Evolutionary conservation across 208 protist genomes (phyloP), one percentile per base, ranked within the genome.

Genomic region (Trypanosoma brucei): DNA sequence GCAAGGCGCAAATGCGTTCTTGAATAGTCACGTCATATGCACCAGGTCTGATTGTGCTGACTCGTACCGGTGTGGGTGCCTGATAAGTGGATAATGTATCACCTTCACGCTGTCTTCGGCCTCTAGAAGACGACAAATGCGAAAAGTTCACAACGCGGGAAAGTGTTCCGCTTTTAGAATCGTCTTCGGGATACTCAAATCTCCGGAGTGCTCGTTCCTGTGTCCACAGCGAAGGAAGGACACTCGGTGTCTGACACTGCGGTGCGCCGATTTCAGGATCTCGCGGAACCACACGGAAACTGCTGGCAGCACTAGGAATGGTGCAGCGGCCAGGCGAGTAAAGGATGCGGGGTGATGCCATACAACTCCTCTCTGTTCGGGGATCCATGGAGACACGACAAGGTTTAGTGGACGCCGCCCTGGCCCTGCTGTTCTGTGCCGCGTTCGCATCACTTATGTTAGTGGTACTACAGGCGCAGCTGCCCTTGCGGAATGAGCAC

Each of bases 21-120:
- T 52, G 33, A 37, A 70, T 59, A 13, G 48, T 63, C 0, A n/a
- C 40, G 14, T 71, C 66, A 59, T 69, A 76, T n/a, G 42, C 34
- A 13, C 70, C 70, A 53, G 56, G 38, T 22, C 37, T 35, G 7
- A 81, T 45, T 14, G 48, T 57, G 2, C 66, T 55, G 1, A 35
- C 22, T 30, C 35, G 58, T 1, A 4, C 33, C 3, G 36, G 31
- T 0, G n/a, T 46, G 40, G 2, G 3, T 31, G 3, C 34, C 4
- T 35, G 11, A n/a, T 14, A 45, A 62, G 44, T 2, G 4, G 64
- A 51, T 3, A 40, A 30, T 5, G 31, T 5, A 22, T 56, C 56
- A 57, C 11, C 56, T 62, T 40, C 55, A 37, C 8, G 3, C 5
- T 4, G 52, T 1, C 22, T 33, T 9, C 8, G 1, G 31, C 7